A percentile compares a stretch with the other conserved stretches of the same genome.
These are phyloP conservation scores for Sclerotinia borealis DNA, from an alignment of 2,329 filamentous ascomycete genomes.

Conservation along the genomic window DNA sequence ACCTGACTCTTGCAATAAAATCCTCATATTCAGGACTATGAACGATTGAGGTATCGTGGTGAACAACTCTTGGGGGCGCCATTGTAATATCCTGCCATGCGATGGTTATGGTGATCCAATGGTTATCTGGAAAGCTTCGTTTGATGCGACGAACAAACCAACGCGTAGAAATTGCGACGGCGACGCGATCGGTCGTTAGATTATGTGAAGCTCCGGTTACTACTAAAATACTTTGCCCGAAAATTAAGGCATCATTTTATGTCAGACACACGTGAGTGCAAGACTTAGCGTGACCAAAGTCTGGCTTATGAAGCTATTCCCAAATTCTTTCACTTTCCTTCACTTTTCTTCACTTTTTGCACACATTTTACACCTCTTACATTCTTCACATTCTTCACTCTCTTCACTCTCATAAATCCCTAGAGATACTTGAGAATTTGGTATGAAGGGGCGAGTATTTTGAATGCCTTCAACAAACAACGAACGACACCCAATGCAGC, in stretches of 20 bases:
- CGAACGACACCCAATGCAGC: background rate
- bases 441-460: too few relatives aligned
- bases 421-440: too few relatives aligned
- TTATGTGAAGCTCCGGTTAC: background rate
- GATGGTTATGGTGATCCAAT: constrained; percentile 13
- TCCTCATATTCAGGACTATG: constrained; percentile 66
- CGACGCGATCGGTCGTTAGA: constrained; percentile 17
- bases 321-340: background rate
- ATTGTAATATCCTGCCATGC: constrained; percentile 25
- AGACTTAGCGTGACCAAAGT: background rate
- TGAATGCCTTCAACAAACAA: background rate
- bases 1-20: constrained; percentile 67
- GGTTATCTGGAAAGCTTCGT: background rate
- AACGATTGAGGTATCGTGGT: constrained; percentile 18
- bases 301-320: background rate
- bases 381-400: too few relatives aligned
- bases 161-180: constrained; percentile 13
- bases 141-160: constrained; percentile 7
- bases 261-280: background rate
- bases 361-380: too few relatives aligned
- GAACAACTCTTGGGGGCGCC: constrained; percentile 24
- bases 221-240: background rate
- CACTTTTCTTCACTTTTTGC: background rate
- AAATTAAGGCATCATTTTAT: background rate
- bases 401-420: too few relatives aligned